These are phyloP conservation scores for Pseudognaphalium luteoalbum DNA, from an alignment of 129 eudicot genomes.

Conservation along the genomic window DNA sequence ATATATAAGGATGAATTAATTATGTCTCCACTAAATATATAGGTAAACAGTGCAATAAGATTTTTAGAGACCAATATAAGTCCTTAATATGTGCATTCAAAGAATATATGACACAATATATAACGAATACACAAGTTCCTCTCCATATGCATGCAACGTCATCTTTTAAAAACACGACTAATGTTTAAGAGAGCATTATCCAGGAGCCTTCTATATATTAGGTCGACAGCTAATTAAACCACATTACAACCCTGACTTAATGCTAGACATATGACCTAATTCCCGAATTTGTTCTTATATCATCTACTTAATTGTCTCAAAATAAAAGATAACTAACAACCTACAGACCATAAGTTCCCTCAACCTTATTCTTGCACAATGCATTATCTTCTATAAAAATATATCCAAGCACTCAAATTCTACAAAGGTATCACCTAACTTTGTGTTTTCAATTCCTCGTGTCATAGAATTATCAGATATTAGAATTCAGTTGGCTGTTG, in stretches of 20 bases:
- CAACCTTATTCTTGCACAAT: background rate
- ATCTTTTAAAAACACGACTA: background rate
- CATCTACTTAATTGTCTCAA: conserved; percentile 2
- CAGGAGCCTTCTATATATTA: background rate
- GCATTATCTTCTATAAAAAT: background rate
- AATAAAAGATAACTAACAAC: background rate
- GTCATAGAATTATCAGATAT: conserved; percentile 14
- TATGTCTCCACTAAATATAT: background rate
- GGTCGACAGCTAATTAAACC: conserved; percentile 5
- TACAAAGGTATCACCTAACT: conserved; percentile 1
- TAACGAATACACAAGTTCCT: background rate
- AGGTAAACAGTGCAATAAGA: background rate
- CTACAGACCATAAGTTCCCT: conserved; percentile 4
- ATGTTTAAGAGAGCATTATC: background rate
- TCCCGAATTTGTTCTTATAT: background rate
- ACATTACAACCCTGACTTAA: conserved; percentile 5
- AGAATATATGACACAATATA: conserved; percentile 2
- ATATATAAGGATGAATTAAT: background rate
- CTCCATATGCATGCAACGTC: background rate
- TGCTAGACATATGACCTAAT: background rate
- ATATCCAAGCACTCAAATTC: conserved; percentile 15
- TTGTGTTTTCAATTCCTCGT: background rate
- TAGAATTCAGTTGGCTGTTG: background rate
- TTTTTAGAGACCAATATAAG: background rate
- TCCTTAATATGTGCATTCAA: background rate